Conservation (phyloP, 768 basidiomycete species). For the Kwoniella sp. region DNA sequence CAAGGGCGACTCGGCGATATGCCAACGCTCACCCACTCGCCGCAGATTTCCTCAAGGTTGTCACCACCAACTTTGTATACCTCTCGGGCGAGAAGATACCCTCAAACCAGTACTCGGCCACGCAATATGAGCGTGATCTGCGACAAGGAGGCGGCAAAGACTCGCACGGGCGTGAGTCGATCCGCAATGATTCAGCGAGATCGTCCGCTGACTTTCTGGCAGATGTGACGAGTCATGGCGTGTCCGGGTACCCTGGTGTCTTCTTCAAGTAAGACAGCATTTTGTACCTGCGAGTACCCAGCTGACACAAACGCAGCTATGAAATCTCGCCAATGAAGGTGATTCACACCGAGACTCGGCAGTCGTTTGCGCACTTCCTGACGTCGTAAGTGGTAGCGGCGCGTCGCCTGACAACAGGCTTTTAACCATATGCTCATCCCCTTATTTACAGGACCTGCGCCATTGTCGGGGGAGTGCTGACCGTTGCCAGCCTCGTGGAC, state of each 20-base stretch:
- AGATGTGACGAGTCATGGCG: constrained; percentile 48
- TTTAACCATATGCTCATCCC: background rate
- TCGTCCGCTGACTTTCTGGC: background rate
- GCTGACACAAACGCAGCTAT: constrained; percentile 62
- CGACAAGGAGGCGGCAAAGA: constrained; percentile 56
- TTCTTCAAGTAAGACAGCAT: constrained; percentile 38
- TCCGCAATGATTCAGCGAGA: no score
- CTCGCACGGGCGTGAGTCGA: constrained; percentile 50
- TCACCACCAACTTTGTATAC: constrained; percentile 88
- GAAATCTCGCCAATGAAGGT: constrained; percentile 96
- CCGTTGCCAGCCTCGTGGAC: constrained; percentile 84
- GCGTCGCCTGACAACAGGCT: background rate
- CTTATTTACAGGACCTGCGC: constrained; percentile 71
- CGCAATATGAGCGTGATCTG: constrained; percentile 92
- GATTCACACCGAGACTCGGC: constrained; percentile 81
- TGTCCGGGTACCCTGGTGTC: constrained; percentile 40
- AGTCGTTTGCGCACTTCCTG: constrained; percentile 95
- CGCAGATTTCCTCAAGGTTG: constrained; percentile 94
- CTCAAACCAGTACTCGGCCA: constrained; percentile 91
- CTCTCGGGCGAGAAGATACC: constrained; percentile 74
- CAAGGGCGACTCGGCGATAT: background rate
- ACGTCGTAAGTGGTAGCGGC: constrained; percentile 68
- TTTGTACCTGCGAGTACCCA: background rate
- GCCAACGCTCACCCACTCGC: background rate
- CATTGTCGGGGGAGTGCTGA: constrained; percentile 94